Conservation (phyloP, 192 early-diverging fungal genomes). For the Entomortierella beljakovae region DNA sequence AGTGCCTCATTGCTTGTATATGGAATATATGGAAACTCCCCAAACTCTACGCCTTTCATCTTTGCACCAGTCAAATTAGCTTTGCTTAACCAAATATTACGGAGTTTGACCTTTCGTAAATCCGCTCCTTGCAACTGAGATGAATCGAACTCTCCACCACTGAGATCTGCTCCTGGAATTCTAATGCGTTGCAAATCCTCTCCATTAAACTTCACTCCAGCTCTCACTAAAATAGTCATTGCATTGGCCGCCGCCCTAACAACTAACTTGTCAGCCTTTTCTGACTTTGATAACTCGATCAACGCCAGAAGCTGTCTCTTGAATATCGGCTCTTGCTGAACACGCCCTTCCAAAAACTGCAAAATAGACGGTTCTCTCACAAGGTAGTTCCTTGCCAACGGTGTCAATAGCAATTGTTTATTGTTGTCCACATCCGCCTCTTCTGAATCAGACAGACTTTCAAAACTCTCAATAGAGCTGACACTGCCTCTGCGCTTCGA, state of each 20-base stretch:
- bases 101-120: background rate
- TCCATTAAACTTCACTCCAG: background rate
- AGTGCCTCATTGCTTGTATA: background rate
- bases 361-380: background rate
- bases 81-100: background rate
- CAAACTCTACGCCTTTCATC: conserved; percentile 7
- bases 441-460: background rate
- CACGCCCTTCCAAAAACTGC: conserved; percentile 1
- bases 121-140: conserved; percentile 1
- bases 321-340: background rate
- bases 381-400: background rate
- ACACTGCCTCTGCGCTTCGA: background rate
- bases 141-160: background rate
- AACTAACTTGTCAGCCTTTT: background rate
- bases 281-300: background rate
- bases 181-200: background rate
- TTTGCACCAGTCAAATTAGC: conserved; percentile 3
- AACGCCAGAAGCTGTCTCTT: background rate
- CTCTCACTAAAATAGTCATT: background rate
- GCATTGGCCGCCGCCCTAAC: background rate
- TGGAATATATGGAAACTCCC: background rate
- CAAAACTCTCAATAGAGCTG: background rate
- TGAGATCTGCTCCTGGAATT: conserved; percentile 5
- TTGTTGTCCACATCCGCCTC: background rate
- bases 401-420: background rate